Conservation (phyloP, 805 yeast species). For the Blastobotrys attinorum region DNA sequence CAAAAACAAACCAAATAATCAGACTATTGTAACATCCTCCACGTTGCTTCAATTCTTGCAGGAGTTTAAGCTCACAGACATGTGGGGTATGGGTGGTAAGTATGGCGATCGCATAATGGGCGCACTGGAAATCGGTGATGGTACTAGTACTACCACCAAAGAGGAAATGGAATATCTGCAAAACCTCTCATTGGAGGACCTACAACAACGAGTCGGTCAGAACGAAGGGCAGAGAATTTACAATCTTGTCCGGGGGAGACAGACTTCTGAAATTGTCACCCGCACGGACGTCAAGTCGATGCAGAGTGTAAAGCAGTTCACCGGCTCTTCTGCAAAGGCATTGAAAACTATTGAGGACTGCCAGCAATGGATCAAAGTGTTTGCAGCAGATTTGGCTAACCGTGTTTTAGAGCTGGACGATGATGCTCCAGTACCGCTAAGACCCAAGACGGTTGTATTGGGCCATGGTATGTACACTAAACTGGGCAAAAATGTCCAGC, state of each 20-base stretch:
- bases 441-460: conserved; percentile 52
- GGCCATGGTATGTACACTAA: conserved; percentile 20
- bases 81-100: conserved; percentile 91
- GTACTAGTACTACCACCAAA: too few relatives aligned
- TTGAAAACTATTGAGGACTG: conserved; percentile 51
- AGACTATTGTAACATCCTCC: conserved; percentile 57
- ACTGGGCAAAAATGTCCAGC: conserved; percentile 3
- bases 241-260: conserved; percentile 57
- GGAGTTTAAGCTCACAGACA: conserved; percentile 58
- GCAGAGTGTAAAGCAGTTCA: conserved; percentile 81
- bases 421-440: conserved; percentile 36
- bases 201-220: conserved; percentile 35
- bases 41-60: conserved; percentile 47
- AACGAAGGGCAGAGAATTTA: conserved; percentile 46
- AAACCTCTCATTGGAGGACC: conserved; percentile 35
- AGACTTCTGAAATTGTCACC: conserved; percentile 44
- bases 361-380: conserved; percentile 72
- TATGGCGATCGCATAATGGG: conserved; percentile 53
- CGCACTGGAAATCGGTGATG: conserved; percentile 32
- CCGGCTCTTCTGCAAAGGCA: conserved; percentile 35
- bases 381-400: conserved; percentile 66
- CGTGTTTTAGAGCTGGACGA: conserved; percentile 69
- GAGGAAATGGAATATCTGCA: conserved; percentile 45
- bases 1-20: conserved; percentile 75
- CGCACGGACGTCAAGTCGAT: conserved; percentile 69